A percentile compares a stretch with the other conserved stretches of the same genome.
phyloP scores from a whole-genome alignment of 148 eudicot species.

The Talinum fruticosum region DNA sequence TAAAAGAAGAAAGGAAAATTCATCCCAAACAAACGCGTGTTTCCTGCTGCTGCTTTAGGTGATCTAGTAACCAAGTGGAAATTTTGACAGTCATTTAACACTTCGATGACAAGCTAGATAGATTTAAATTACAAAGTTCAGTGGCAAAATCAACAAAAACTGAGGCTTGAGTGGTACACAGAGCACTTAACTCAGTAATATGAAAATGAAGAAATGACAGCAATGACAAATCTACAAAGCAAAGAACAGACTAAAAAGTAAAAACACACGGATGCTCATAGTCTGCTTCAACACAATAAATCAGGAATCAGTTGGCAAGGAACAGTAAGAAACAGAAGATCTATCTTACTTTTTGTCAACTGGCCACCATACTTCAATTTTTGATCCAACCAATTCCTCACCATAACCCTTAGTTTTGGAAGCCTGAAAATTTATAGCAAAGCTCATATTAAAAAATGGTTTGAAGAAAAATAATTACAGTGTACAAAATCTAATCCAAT shows the following conservation, averaged over 20 bases:
- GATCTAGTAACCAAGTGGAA: no score
- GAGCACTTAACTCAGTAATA: no score
- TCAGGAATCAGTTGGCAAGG: background rate
- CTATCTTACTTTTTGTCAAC: conserved; percentile 52
- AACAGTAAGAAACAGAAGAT: background rate
- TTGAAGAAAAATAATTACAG: no score
- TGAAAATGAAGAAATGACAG: background rate
- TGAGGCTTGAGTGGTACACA: no score
- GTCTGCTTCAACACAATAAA: background rate
- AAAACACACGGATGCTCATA: background rate
- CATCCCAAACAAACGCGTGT: no score
- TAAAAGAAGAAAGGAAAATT: no score
- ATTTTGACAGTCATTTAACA: no score
- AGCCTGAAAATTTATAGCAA: conserved; percentile 40
- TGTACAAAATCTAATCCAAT: no score
- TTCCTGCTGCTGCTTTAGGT: no score
- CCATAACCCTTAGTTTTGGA: conserved; percentile 33
- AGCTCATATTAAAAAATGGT: background rate
- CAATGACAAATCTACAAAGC: background rate
- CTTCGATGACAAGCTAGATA: no score
- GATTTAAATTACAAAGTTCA: no score
- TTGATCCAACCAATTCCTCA: conserved; percentile 47
- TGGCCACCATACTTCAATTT: conserved; percentile 85
- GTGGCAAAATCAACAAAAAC: no score
- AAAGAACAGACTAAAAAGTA: background rate